Percentiles rank a stretch among this genome's conserved stretches.
These are phyloP conservation scores for Thozetella sp. DNA, from an alignment of 495 filamentous ascomycete genomes.

Conservation along the genomic window DNA sequence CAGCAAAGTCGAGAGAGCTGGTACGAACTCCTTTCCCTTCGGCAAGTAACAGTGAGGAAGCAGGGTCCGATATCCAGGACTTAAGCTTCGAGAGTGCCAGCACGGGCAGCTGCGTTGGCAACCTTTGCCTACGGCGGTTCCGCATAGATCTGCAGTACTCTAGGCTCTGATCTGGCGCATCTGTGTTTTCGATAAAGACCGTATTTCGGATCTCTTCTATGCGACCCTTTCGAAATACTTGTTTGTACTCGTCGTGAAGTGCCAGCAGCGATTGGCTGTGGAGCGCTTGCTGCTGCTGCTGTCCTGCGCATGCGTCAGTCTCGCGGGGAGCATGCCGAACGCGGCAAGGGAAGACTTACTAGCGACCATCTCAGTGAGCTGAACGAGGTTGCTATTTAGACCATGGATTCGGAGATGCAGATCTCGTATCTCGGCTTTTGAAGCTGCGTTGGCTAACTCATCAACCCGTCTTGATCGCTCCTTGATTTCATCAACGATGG, in stretches of 20 bases:
- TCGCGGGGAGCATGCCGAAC: neutral
- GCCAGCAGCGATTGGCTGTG: neutral
- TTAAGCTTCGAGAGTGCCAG: neutral
- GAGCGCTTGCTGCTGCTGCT: neutral
- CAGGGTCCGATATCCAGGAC: neutral
- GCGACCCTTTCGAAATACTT: neutral
- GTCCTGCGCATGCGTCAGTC: neutral
- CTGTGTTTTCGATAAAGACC: neutral
- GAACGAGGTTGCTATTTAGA: neutral
- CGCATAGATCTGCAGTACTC: neutral
- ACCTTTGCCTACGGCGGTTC: neutral
- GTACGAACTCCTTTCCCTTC: neutral
- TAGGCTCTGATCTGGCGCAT: neutral
- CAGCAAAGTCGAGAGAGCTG: neutral
- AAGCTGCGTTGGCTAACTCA: neutral
- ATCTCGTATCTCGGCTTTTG: neutral
- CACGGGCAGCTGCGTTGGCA: neutral
- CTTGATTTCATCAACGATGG: constrained; percentile 4
- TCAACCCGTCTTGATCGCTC: neutral
- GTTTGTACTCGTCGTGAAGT: neutral
- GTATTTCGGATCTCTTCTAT: neutral
- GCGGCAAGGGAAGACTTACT: neutral
- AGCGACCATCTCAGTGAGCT: neutral
- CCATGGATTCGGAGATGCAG: neutral
- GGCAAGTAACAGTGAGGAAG: neutral